Evolutionary conservation across 306 rosid genomes (phyloP).

Genomic region (Dryas alaskensis): DNA sequence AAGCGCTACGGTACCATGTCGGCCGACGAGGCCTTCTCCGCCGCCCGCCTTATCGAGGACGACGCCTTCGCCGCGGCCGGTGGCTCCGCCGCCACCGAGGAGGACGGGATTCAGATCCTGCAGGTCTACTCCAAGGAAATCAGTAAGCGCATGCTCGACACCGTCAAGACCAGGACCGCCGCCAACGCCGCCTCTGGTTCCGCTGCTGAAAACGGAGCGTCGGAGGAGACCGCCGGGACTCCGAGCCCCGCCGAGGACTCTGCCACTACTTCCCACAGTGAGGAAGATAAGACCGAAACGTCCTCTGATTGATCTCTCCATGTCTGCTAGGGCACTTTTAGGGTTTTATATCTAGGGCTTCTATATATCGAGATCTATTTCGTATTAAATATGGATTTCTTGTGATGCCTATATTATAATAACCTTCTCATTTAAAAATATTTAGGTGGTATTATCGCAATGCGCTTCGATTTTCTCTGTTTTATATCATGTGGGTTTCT

Average conservation of each 20-base stretch:
- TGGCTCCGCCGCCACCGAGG: constrained; percentile 53
- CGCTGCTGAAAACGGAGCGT: constrained; percentile 34
- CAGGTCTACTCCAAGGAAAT: constrained; percentile 95
- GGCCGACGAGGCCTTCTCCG: constrained; percentile 49
- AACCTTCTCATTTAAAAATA: background rate
- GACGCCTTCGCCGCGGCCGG: constrained; percentile 66
- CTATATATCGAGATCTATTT: constrained; percentile 25
- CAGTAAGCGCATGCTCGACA: constrained; percentile 88
- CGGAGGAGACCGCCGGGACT: constrained; percentile 19
- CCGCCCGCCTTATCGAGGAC: constrained; percentile 65
- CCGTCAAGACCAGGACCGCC: constrained; percentile 52
- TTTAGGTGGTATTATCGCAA: constrained; percentile 1
- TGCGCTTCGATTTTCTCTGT: background rate
- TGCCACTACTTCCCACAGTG: constrained; percentile 26
- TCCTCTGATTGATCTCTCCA: constrained; percentile 33
- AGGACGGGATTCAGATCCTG: constrained; percentile 83
- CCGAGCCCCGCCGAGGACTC: constrained; percentile 17
- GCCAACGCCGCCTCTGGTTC: constrained; percentile 28
- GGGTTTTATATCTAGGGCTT: constrained; percentile 30
- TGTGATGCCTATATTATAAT: constrained; percentile 28
- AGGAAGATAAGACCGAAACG: constrained; percentile 36
- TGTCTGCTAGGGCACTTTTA: constrained; percentile 10
- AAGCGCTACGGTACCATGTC: constrained; percentile 82
- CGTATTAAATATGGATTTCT: constrained; percentile 28
- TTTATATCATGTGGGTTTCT: constrained; percentile 10